phyloP scores from a whole-genome alignment of 2,329 filamentous ascomycete genomes.

The Zymoseptoria brevis region DNA sequence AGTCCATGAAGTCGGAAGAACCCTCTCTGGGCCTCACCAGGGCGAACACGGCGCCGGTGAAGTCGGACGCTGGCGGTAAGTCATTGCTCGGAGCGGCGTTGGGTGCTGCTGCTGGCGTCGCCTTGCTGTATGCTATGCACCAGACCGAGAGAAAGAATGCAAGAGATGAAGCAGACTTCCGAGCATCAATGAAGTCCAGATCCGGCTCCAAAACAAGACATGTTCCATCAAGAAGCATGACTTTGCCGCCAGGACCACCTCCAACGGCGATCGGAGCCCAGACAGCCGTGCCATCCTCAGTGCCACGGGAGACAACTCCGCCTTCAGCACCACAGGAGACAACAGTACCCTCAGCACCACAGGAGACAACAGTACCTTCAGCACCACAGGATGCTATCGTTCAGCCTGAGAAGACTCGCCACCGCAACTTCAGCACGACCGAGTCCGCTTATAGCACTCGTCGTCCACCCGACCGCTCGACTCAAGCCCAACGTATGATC shows the following conservation, averaged over 20 bases:
- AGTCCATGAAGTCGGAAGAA: slow-evolving; percentile 14
- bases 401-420: slow-evolving; percentile 8
- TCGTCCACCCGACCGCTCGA: slow-evolving; percentile 15
- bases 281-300: background rate
- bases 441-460: slow-evolving; percentile 23
- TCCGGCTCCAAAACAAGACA: slow-evolving; percentile 10
- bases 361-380: slow-evolving; percentile 25
- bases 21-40: slow-evolving; percentile 13
- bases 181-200: slow-evolving; percentile 16
- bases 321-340: slow-evolving; percentile 2
- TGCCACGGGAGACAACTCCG: background rate
- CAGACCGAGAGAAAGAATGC: slow-evolving; percentile 48
- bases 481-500: slow-evolving; percentile 30
- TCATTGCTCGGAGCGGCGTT: slow-evolving; percentile 60
- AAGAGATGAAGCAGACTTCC: slow-evolving; percentile 34
- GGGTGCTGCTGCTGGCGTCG: slow-evolving; percentile 69
- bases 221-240: slow-evolving; percentile 7
- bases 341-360: slow-evolving; percentile 6
- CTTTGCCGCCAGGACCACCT: slow-evolving; percentile 8
- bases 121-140: slow-evolving; percentile 66
- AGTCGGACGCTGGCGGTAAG: slow-evolving; percentile 17
- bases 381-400: slow-evolving; percentile 27
- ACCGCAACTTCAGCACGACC: slow-evolving; percentile 25
- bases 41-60: slow-evolving; percentile 13
- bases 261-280: slow-evolving; percentile 3